Base-by-base conservation (phyloP, 352 stramenopile species). In the Phytophthora pinifolia region DNA sequence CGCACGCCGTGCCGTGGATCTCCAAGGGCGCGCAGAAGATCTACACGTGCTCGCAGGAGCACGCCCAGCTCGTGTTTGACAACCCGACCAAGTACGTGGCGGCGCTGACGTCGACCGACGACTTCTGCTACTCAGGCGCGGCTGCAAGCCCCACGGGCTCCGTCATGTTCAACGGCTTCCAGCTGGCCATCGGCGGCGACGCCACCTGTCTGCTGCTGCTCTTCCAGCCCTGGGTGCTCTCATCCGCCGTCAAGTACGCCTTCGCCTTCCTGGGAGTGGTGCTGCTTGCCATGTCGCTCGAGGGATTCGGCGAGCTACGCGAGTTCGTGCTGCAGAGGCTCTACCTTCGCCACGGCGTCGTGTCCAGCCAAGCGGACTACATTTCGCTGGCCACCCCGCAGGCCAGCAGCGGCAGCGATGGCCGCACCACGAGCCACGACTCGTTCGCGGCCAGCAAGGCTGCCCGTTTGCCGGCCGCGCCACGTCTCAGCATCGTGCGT, bases 151-250 rank as follows among this genome's bases (percentile, higher is more conserved):
- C 65, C 27, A 66, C 70, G 17, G 82, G 79, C 6, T 92, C 82
- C 3, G 76, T 87, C 65, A 94, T 94, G 83, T 94, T 92, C 54
- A 81, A 92, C 51, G 81, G 81, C 30, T 92, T 92, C 58, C 83
- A 91, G 56, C 57, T 85, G 46, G 79, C 80, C 27, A 79, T 88
- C 22, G 75, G 76, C n/a, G 61, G 71, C 32, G 58, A 83, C 37
- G 61, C 66, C 13, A 78, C 76, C 34, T 94, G 83, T 47, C 66
- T 83, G 27, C 55, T 89, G 65, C 71, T 94, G 43, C 72, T 91
- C 45, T 94, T 94, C 67, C 74, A 92, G 65, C 74, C 83, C 29
- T 92, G 79, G 81, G 66, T 94, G 29, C 57, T 92, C 13, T 74
- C 72, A 15, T 84, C 71, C 0, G 54, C 35, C 0, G 72, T 83